Evolutionary conservation across 148 eudicot species (phyloP).

Genomic region (Rhododendron ovatum): DNA sequence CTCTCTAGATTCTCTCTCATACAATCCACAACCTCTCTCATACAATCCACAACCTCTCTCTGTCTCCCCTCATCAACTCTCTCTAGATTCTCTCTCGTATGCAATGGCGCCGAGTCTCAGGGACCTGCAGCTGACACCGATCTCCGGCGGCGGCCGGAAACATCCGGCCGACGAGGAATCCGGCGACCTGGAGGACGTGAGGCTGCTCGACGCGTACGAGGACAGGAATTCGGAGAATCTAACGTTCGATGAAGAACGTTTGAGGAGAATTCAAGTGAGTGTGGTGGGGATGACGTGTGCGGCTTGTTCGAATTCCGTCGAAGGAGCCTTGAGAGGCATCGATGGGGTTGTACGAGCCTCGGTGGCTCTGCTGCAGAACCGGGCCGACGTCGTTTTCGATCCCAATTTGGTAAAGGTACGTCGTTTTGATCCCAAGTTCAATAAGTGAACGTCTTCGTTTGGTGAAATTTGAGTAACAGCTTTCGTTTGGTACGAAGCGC

Average conservation of each 20-base stretch:
- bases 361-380: constrained; percentile 88
- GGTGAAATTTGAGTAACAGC: background rate
- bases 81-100: background rate
- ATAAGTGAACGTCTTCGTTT: background rate
- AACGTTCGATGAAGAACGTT: background rate
- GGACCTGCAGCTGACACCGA: constrained; percentile 40
- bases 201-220: constrained; percentile 53
- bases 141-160: constrained; percentile 15
- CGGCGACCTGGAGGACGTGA: constrained; percentile 57
- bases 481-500: background rate
- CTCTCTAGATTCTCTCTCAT: background rate
- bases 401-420: constrained; percentile 64
- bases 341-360: constrained; percentile 67
- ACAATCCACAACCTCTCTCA: background rate
- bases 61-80: background rate
- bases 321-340: constrained; percentile 55
- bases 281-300: constrained; percentile 93
- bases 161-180: constrained; percentile 13
- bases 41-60: background rate
- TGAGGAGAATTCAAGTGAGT: constrained; percentile 54
- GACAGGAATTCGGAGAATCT: background rate
- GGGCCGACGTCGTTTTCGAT: constrained; percentile 65
- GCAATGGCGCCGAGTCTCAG: constrained; percentile 46
- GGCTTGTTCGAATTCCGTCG: constrained; percentile 87
- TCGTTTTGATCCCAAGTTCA: background rate